Base-by-base conservation (phyloP, 1,139 yeast genomes). In the Pneumocystis oryctolagi region DNA sequence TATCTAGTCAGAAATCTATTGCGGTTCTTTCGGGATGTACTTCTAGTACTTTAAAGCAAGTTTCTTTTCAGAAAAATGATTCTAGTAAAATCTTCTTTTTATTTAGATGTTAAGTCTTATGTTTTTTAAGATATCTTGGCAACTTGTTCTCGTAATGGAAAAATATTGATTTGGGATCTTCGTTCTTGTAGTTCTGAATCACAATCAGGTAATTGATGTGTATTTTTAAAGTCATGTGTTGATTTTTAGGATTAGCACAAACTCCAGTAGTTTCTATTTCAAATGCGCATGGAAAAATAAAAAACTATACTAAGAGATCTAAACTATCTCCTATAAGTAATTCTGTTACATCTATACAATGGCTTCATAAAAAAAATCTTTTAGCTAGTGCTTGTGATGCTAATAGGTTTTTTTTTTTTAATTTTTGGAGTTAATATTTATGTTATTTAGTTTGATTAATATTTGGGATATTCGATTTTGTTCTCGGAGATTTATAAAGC, bases 121-220 rank as follows among this genome's bases (percentile, higher is more conserved):
- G 16, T 25, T 47, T 9, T 14, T 20, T 25, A 14, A 57, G 59
- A 57, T 30, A 57, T 57, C 30, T 39, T 57, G 37, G 59, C 59
- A 30, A 57, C 59, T 1, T 57, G 59, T 57, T 35, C 59, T 30
- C 59, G 59, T 25, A 39, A 57, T 57, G 59, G 59, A 28, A 57
- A 57, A 12, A 57, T 57, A 35, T 39, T 20, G 16, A 35, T 57
- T 2, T 57, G 42, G 42, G 59, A 57, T 57, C 59, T 57, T 57
- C 59, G 59, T 12, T 57, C 31, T 9, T 28, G 30, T 25, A 28
- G 55, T 9, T 20, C 14, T 1, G n/a, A 47, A 25, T 25, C 55
- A 25, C 25, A 30, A 25, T 47, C 55, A 18, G 55, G 55, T 47
- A 20, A 25, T 47, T 25, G n/a, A 25, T 25, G 20, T 47, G n/a